phyloP scores from a whole-genome alignment of 108 stramenopile genomes.

The Pseudonitzschia delicatissima region DNA sequence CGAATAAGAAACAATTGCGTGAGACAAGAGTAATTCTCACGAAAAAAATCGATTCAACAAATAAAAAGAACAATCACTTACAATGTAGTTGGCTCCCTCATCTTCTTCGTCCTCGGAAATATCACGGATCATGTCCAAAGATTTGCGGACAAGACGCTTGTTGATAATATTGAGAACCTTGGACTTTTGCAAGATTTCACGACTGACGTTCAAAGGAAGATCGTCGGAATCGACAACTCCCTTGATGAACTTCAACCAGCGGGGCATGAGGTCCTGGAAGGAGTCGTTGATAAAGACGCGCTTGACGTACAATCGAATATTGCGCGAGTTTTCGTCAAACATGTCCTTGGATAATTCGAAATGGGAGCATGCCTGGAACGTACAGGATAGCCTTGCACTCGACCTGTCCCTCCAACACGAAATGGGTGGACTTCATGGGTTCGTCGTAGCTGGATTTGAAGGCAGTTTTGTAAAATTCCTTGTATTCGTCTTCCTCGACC shows the following conservation, averaged over 20 bases:
- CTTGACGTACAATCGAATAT: constrained; percentile 96
- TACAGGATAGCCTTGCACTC: constrained; percentile 95
- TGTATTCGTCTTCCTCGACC: constrained; percentile 89
- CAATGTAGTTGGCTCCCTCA: constrained; percentile 50
- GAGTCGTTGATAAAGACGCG: constrained; percentile 99
- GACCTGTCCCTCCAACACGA: constrained; percentile 96
- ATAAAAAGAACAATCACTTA: constrained; percentile 6
- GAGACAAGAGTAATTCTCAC: background rate
- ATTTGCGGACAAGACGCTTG: constrained; percentile 96
- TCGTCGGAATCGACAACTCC: constrained; percentile 97
- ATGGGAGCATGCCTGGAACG: constrained; percentile 93
- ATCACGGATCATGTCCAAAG: constrained; percentile 91
- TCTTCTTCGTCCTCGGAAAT: constrained; percentile 80
- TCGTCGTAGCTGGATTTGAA: constrained; percentile 88
- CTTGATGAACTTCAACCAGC: constrained; percentile 95
- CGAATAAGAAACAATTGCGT: background rate
- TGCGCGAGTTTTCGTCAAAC: constrained; percentile 93
- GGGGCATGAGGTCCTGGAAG: constrained; percentile 96
- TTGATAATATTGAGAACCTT: constrained; percentile 96
- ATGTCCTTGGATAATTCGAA: constrained; percentile 94
- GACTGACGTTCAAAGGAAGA: constrained; percentile 93
- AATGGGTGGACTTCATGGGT: constrained; percentile 91
- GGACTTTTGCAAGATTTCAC: constrained; percentile 97
- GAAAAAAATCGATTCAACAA: background rate
- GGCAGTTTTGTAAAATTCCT: constrained; percentile 94